phyloP scores from a whole-genome alignment of 805 yeast genomes.

The Saccharomyces kudriavzevii region DNA sequence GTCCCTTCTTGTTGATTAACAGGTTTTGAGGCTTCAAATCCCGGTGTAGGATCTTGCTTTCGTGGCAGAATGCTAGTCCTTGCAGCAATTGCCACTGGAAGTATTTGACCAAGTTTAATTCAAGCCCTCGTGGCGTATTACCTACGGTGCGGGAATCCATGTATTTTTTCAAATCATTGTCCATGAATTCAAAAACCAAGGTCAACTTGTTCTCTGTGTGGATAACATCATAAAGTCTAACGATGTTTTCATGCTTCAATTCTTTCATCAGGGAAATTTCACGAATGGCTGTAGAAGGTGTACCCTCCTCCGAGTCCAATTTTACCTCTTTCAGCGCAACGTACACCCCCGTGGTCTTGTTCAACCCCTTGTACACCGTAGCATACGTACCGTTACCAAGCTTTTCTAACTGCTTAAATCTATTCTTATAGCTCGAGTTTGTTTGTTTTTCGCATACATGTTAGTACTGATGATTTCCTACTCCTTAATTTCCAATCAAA shows the following conservation, averaged over 20 bases:
- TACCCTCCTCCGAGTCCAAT: slow-evolving; percentile 95
- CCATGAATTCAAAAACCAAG: slow-evolving; percentile 87
- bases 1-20: slow-evolving; percentile 91
- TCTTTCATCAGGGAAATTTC: slow-evolving; percentile 93
- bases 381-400: slow-evolving; percentile 77
- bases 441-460: not conserved
- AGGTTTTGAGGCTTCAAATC: slow-evolving; percentile 95
- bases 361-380: slow-evolving; percentile 93
- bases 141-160: slow-evolving; percentile 62
- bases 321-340: slow-evolving; percentile 95
- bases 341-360: slow-evolving; percentile 82
- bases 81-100: slow-evolving; percentile 87
- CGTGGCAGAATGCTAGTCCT: slow-evolving; percentile 89
- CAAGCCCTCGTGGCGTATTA: slow-evolving; percentile 31
- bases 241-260: slow-evolving; percentile 87
- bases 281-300: slow-evolving; percentile 95
- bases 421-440: slow-evolving; percentile 9
- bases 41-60: slow-evolving; percentile 88
- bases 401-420: slow-evolving; percentile 31
- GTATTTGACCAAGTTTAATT: slow-evolving; percentile 61
- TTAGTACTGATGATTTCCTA: not conserved
- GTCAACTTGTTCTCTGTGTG: slow-evolving; percentile 93
- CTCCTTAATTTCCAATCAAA: not conserved
- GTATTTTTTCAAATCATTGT: slow-evolving; percentile 88
- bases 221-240: slow-evolving; percentile 83